Base-by-base conservation (phyloP, 192 early-diverging fungal genomes). In the Radiomyces spectabilis region DNA sequence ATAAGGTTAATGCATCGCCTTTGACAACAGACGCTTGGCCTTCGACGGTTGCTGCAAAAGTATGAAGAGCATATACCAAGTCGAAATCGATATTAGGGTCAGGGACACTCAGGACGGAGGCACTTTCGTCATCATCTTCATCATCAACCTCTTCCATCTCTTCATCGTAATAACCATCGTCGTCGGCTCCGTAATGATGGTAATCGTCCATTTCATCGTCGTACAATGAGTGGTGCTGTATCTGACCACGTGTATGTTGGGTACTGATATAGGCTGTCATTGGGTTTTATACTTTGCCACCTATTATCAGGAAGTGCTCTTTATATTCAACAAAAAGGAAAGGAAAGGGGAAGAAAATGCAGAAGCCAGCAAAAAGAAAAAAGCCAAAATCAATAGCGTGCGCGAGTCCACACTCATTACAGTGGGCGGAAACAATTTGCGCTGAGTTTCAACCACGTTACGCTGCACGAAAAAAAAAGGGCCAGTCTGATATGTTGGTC, bases 1-100 rank as follows among this genome's bases (percentile, higher is more conserved):
- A 61, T 33, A 93, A 65, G 42, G 84, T 85, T 50, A 93, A 53
- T n/a, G 80, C 68, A 53, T 93, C 88, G 32, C 84, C 85, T 37
- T 82, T 81, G 27, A 88, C 73, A 5, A 93, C 90, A 13, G 80
- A 86, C 8, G 87, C 85, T 53, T 91, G 90, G 13, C 90, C 90
- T 63, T 93, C 90, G 9, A 91, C 76, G 4, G 81, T 93, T 0
- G 86, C 87, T 5, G 80, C 82, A 75, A 93, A 93, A 4, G 88
- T 93, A 56, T 88, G 87, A 38, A 89, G 75, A 16, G 90, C 88
- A 65, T 93, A 93, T 7, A 93, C 90, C 29, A 82, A 67, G 31
- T 69, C 73, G 64, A 83, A 85, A 59, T 93, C 84, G 45, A 93
- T 91, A 32, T 81, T 69, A 30, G 78, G 63, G 52, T 79, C 74